Percentiles rank a stretch among this genome's conserved stretches.
Evolutionary conservation across 768 basidiomycete genomes (phyloP).

Genomic region (Leccinum disarticulatum): DNA sequence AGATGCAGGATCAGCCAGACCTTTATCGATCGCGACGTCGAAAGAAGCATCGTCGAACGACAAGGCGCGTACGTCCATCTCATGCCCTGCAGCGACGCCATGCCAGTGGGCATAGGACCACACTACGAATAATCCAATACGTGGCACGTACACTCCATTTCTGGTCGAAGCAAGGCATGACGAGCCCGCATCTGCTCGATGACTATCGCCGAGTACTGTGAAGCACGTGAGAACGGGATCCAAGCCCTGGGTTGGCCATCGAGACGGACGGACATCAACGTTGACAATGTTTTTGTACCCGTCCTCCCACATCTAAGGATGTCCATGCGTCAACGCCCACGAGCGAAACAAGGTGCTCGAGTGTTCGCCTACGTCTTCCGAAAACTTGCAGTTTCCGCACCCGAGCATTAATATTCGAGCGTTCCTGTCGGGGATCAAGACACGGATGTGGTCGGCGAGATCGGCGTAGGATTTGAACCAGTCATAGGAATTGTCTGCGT

Average conservation of each 20-base stretch:
- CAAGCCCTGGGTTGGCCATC: neutral
- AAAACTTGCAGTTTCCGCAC: slow-evolving; percentile 81
- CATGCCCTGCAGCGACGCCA: slow-evolving; percentile 54
- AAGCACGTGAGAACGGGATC: neutral
- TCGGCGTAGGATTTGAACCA: slow-evolving; percentile 87
- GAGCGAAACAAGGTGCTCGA: neutral
- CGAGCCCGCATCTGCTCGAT: slow-evolving; percentile 70
- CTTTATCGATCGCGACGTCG: slow-evolving; percentile 87
- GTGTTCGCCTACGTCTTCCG: slow-evolving; percentile 57
- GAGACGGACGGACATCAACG: slow-evolving; percentile 54
- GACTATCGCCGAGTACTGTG: slow-evolving; percentile 71
- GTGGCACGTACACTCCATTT: slow-evolving; percentile 64
- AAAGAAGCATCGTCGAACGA: slow-evolving; percentile 57
- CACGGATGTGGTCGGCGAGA: slow-evolving; percentile 58
- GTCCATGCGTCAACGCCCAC: slow-evolving; percentile 6
- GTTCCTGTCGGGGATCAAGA: slow-evolving; percentile 59
- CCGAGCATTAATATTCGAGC: slow-evolving; percentile 76
- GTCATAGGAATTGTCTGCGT: slow-evolving; percentile 63
- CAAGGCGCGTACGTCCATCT: slow-evolving; percentile 79
- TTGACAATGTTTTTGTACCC: slow-evolving; percentile 82
- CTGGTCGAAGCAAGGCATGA: slow-evolving; percentile 49
- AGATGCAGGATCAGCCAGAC: slow-evolving; percentile 23
- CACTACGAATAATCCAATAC: neutral
- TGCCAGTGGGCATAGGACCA: neutral
- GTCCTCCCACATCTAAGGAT: slow-evolving; percentile 82